A percentile compares a stretch with the other conserved stretches of the same genome.
Evolutionary conservation across 1,139 yeast species (phyloP).

Genomic region (Lodderomyces jiufengensis): DNA sequence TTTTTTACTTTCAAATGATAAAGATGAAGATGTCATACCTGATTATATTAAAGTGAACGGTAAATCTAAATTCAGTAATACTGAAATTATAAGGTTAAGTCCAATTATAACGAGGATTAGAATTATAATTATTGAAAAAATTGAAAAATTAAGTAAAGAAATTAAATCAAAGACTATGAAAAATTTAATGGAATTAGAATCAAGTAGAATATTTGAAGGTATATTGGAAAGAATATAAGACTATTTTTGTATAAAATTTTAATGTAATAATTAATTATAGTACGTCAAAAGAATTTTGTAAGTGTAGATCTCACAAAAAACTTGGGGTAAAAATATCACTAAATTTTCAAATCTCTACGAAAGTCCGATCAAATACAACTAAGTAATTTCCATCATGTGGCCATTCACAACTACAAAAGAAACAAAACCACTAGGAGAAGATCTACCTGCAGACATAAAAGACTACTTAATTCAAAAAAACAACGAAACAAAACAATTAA

Average conservation of each 20-base stretch:
- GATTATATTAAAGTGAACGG: conserved; percentile 1
- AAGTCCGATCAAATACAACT: no score
- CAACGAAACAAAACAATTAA: conserved; percentile 21
- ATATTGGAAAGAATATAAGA: conserved; percentile 22
- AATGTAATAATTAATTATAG: no score
- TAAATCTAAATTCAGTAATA: conserved; percentile 26
- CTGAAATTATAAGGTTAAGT: conserved; percentile 45
- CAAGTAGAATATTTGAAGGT: conserved; percentile 40
- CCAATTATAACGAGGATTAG: conserved; percentile 49
- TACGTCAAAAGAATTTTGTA: no score
- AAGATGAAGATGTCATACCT: neutral
- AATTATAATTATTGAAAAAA: conserved; percentile 26
- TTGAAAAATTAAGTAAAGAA: conserved; percentile 16
- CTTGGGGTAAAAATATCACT: no score
- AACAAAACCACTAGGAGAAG: conserved; percentile 26
- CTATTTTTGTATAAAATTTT: no score
- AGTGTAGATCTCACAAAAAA: no score
- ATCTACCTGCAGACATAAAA: conserved; percentile 29
- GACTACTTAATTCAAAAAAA: conserved; percentile 30
- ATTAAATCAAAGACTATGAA: conserved; percentile 16
- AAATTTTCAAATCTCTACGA: no score
- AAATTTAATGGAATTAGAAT: conserved; percentile 32
- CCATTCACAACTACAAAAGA: conserved; percentile 16
- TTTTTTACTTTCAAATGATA: conserved; percentile 22
- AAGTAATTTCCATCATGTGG: conserved; percentile 19